These are phyloP conservation scores for Fusarium clavum DNA, from an alignment of 2,329 filamentous ascomycete genomes.

Conservation along the genomic window DNA sequence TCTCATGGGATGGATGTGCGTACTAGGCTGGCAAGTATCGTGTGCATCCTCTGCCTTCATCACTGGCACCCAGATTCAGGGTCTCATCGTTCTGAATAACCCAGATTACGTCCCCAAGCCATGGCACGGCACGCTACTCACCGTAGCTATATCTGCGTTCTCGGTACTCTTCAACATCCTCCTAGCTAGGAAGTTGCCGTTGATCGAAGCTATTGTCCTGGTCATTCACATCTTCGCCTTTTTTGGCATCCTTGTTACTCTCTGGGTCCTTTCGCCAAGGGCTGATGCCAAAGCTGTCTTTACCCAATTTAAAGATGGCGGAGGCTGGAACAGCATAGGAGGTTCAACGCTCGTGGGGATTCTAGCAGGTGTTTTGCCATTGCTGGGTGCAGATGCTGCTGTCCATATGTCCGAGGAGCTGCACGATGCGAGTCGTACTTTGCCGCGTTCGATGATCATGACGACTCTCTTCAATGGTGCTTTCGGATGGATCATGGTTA, in stretches of 20 bases:
- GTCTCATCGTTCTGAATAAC: conserved; percentile 53
- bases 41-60: conserved; percentile 57
- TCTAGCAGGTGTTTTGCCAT: conserved; percentile 32
- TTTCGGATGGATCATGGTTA: conserved; percentile 43
- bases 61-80: conserved; percentile 58
- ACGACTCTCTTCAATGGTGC: conserved; percentile 39
- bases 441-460: conserved; percentile 38
- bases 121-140: conserved; percentile 40
- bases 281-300: conserved; percentile 37
- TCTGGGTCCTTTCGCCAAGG: conserved; percentile 39
- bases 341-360: conserved; percentile 39
- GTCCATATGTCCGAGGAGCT: conserved; percentile 43
- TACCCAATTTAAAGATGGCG: conserved; percentile 37
- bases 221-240: conserved; percentile 43
- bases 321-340: conserved; percentile 36
- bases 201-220: conserved; percentile 33
- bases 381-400: conserved; percentile 40
- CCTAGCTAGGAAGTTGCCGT: conserved; percentile 27
- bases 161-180: conserved; percentile 39
- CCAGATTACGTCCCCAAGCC: conserved; percentile 26
- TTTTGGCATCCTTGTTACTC: conserved; percentile 38
- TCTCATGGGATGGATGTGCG: conserved; percentile 60
- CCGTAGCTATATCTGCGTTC: conserved; percentile 29
- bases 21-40: conserved; percentile 59
- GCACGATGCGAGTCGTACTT: conserved; percentile 36